These are phyloP conservation scores for Cutaneotrichosporon cutaneum DNA, from an alignment of 1,284 basidiomycete species.

Conservation along the genomic window DNA sequence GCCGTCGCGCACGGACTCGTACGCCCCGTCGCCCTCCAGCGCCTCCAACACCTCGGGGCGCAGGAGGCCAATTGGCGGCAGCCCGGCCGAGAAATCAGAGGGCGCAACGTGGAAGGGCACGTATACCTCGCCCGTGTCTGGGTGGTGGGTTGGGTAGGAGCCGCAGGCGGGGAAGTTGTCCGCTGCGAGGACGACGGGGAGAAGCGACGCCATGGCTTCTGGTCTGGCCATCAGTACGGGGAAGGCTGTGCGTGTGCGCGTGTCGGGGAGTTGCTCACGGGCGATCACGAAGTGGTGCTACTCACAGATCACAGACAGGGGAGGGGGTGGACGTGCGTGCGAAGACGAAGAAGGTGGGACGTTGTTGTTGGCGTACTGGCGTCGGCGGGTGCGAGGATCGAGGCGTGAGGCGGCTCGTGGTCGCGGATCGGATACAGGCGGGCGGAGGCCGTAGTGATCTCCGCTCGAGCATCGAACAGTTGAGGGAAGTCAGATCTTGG, in stretches of 20 bases:
- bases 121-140: constrained; percentile 16
- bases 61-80: constrained; percentile 25
- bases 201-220: constrained; percentile 49
- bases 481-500: no score
- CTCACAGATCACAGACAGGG: neutral
- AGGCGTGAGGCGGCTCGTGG: no score
- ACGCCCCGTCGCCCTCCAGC: constrained; percentile 11
- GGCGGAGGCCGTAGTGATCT: no score
- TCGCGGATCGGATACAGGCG: no score
- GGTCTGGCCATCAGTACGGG: neutral
- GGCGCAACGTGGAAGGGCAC: constrained; percentile 22
- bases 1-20: constrained; percentile 9
- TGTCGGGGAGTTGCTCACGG: neutral
- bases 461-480: no score
- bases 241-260: neutral
- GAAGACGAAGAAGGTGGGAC: neutral
- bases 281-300: neutral
- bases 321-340: neutral
- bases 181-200: constrained; percentile 63
- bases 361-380: neutral
- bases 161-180: constrained; percentile 60
- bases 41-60: constrained; percentile 16
- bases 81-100: constrained; percentile 3
- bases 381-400: neutral
- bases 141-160: constrained; percentile 23